Evolutionary conservation across 225 moss, liverwort and hornwort species (phyloP).

Genomic region (Sphagnum tenellum): DNA sequence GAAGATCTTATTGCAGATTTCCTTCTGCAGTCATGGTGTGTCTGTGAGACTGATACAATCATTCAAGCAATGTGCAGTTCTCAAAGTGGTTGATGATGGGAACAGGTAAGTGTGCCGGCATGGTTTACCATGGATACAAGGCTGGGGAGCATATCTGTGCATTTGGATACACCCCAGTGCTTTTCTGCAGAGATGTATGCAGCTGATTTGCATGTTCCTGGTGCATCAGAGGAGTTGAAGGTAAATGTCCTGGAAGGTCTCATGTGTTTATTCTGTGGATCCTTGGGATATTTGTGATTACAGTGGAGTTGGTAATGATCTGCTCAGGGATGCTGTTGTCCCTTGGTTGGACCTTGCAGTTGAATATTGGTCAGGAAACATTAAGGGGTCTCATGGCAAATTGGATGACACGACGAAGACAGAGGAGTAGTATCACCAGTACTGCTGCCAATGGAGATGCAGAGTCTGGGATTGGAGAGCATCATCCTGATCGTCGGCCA

Average conservation of each 20-base stretch:
- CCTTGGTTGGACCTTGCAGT: constrained; percentile 20
- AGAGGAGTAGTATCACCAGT: constrained; percentile 19
- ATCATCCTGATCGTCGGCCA: constrained; percentile 44
- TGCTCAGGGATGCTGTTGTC: too few relatives aligned
- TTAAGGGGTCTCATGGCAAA: constrained; percentile 64
- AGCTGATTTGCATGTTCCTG: constrained; percentile 76
- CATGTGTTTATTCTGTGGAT: too few relatives aligned
- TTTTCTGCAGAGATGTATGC: constrained; percentile 95
- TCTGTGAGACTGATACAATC: too few relatives aligned
- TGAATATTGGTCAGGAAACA: constrained; percentile 84
- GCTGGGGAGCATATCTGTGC: constrained; percentile 87
- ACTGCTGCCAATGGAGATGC: constrained; percentile 61
- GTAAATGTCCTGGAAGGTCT: constrained; percentile 14
- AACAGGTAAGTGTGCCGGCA: constrained; percentile 86
- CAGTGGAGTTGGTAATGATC: too few relatives aligned
- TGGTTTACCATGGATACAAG: constrained; percentile 97
- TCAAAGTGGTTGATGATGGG: too few relatives aligned
- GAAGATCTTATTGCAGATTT: too few relatives aligned
- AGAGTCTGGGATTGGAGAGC: constrained; percentile 50
- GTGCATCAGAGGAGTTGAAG: constrained; percentile 85
- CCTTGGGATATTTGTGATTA: too few relatives aligned
- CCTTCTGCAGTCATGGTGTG: too few relatives aligned
- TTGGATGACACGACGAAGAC: constrained; percentile 56
- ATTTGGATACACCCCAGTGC: constrained; percentile 87
- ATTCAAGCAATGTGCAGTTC: too few relatives aligned